phyloP scores from a whole-genome alignment of 164 flowering plant genomes.

The Chimonanthus praecox region DNA sequence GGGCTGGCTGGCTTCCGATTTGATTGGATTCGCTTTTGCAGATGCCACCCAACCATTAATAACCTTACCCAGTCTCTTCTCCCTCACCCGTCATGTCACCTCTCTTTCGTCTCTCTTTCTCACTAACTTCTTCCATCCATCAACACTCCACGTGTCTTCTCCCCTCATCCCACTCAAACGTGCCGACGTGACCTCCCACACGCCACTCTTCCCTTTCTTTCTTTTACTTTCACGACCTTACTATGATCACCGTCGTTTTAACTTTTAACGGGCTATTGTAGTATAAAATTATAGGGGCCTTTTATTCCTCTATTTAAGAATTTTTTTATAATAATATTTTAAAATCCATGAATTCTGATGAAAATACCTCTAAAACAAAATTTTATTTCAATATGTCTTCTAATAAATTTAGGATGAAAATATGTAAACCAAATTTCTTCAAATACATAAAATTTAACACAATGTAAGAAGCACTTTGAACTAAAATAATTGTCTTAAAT shows the following conservation, averaged over 20 bases:
- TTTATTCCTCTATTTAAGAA: too few species aligned
- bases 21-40: constrained; percentile 2
- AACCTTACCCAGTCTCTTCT: background rate
- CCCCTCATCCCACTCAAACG: background rate
- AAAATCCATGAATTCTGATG: too few species aligned
- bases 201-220: background rate
- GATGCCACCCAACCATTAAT: background rate
- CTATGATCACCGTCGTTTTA: background rate
- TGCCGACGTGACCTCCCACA: constrained; percentile 2
- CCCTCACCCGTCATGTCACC: constrained; percentile 3
- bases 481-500: too few species aligned
- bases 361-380: too few species aligned
- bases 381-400: too few species aligned
- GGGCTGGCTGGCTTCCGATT: background rate
- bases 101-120: background rate
- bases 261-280: background rate
- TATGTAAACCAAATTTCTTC: too few species aligned
- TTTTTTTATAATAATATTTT: too few species aligned
- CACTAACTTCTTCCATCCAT: background rate
- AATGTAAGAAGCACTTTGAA: too few species aligned
- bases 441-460: too few species aligned
- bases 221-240: background rate
- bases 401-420: too few species aligned
- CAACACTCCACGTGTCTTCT: background rate
- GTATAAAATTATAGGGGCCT: too few species aligned